Percentiles rank a stretch among this genome's conserved stretches.
Evolutionary conservation across 2,329 filamentous ascomycete genomes (phyloP).

Genomic region (Cercospora canescens): DNA sequence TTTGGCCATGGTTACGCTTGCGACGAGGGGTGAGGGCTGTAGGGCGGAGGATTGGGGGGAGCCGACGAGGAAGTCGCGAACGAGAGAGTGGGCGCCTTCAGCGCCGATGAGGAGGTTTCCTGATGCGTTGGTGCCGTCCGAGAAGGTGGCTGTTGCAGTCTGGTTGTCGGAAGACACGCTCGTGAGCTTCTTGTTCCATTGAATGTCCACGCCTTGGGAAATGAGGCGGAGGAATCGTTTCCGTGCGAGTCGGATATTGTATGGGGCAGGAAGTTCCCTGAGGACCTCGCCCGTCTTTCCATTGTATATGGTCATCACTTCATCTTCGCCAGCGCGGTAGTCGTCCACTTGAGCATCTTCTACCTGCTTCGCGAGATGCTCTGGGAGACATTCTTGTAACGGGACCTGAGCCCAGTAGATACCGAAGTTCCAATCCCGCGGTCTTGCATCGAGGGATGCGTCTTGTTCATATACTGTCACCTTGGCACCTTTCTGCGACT

Average conservation of each 20-base stretch:
- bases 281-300: constrained; percentile 19
- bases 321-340: constrained; percentile 17
- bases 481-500: constrained; percentile 16
- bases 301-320: constrained; percentile 23
- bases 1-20: constrained; percentile 19
- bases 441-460: constrained; percentile 15
- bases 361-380: constrained; percentile 17
- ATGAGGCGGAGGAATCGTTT: constrained; percentile 21
- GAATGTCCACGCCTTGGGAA: constrained; percentile 16
- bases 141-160: constrained; percentile 25
- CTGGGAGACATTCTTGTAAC: constrained; percentile 20
- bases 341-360: constrained; percentile 22
- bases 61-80: constrained; percentile 17
- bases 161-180: constrained; percentile 11
- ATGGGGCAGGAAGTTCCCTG: constrained; percentile 16
- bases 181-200: constrained; percentile 17
- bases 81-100: constrained; percentile 37
- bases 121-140: constrained; percentile 27
- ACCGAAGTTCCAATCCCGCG: constrained; percentile 23
- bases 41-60: constrained; percentile 12
- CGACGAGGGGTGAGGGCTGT: constrained; percentile 16
- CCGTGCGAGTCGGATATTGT: constrained; percentile 23
- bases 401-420: constrained; percentile 25
- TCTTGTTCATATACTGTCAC: constrained; percentile 24
- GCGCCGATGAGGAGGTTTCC: constrained; percentile 32